Conservation (phyloP, 108 stramenopile species). For the Nitzschia putrida region DNA sequence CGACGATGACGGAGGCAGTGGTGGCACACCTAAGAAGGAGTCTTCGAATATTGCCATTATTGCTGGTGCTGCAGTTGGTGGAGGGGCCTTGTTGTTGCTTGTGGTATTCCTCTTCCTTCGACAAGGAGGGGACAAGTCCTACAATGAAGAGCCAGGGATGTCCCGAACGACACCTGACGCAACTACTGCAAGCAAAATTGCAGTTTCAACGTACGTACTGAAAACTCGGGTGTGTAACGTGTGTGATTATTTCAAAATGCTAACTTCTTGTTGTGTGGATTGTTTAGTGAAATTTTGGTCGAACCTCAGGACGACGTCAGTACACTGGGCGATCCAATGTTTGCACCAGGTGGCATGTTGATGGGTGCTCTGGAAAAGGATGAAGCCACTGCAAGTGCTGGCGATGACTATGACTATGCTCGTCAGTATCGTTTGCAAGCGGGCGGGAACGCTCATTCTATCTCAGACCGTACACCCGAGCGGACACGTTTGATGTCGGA, state of each 20-base stretch:
- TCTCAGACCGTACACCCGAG: slow-evolving; percentile 10
- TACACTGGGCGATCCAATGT: slow-evolving; percentile 82
- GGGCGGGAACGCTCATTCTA: slow-evolving; percentile 6
- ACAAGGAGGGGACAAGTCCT: neutral
- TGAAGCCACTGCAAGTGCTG: slow-evolving; percentile 52
- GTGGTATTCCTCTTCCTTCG: slow-evolving; percentile 21
- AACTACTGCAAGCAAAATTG: neutral
- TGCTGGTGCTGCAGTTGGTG: slow-evolving; percentile 44
- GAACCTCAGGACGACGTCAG: slow-evolving; percentile 81
- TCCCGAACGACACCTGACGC: neutral
- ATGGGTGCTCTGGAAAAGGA: slow-evolving; percentile 46
- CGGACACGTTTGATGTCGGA: slow-evolving; percentile 22
- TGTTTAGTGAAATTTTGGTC: slow-evolving; percentile 45
- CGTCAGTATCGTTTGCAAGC: slow-evolving; percentile 38
- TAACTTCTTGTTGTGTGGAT: slow-evolving; percentile 1
- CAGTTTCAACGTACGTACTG: slow-evolving; percentile 18
- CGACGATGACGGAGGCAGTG: neutral
- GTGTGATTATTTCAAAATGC: neutral
- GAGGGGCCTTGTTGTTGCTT: slow-evolving; percentile 31
- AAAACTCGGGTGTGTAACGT: neutral
- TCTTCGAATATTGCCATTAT: slow-evolving; percentile 33
- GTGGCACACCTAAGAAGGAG: neutral
- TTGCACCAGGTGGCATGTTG: slow-evolving; percentile 59
- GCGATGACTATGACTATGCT: slow-evolving; percentile 63
- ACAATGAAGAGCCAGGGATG: slow-evolving; percentile 1